These are phyloP conservation scores for Microbotryomycetes sp. DNA, from an alignment of 1,284 basidiomycete species.

Conservation along the genomic window DNA sequence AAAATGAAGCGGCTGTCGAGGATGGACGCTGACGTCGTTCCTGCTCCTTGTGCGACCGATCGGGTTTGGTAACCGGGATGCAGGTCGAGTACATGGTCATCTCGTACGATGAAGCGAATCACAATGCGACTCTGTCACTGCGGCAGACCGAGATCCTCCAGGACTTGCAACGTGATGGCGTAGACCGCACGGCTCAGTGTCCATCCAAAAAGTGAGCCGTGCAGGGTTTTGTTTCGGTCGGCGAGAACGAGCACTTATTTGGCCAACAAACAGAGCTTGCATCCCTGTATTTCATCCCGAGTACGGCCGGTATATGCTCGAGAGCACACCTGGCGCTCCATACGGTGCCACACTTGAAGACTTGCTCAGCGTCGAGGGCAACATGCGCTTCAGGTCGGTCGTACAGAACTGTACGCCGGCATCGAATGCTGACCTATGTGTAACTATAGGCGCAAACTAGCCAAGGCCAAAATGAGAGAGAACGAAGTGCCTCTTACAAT, in stretches of 20 bases:
- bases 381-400: conserved; percentile 80
- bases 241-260: background rate
- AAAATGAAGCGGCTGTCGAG: too few species aligned
- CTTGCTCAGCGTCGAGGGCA: conserved; percentile 78
- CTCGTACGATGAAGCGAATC: conserved; percentile 66
- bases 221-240: background rate
- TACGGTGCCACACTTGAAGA: conserved; percentile 81
- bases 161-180: conserved; percentile 63
- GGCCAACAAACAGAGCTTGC: conserved; percentile 51
- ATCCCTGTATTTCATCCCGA: conserved; percentile 97
- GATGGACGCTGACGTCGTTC: too few species aligned
- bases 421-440: background rate
- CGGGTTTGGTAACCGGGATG: too few species aligned
- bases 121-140: conserved; percentile 80
- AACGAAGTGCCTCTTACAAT: conserved; percentile 89
- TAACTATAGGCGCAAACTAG: conserved; percentile 63
- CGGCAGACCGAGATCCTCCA: conserved; percentile 88
- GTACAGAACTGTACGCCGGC: background rate
- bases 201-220: background rate
- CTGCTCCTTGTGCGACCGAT: too few species aligned
- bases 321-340: conserved; percentile 91
- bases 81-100: conserved; percentile 98
- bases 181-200: background rate
- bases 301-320: conserved; percentile 97
- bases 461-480: conserved; percentile 68